These are phyloP conservation scores for Clitoria ternatea DNA, from an alignment of 306 rosid genomes.

Conservation along the genomic window DNA sequence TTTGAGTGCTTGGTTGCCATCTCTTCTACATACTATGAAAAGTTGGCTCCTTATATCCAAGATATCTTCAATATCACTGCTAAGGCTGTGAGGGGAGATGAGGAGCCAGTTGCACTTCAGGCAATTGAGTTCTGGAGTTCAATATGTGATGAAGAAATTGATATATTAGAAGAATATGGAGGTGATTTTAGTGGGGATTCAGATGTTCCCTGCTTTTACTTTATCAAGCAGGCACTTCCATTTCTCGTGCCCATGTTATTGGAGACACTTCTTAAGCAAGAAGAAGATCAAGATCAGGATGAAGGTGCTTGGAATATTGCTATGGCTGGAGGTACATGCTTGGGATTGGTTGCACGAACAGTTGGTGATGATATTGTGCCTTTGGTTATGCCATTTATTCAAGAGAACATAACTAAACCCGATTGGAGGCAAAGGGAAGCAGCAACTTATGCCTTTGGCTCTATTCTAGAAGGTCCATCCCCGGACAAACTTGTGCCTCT, in stretches of 20 bases:
- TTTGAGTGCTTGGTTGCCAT: conserved; percentile 90
- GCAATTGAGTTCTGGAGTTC: conserved; percentile 97
- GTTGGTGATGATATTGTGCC: conserved; percentile 92
- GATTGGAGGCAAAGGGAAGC: conserved; percentile 98
- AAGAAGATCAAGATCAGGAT: conserved; percentile 95
- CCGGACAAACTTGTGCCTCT: conserved; percentile 82
- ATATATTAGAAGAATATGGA: conserved; percentile 83
- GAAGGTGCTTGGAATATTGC: conserved; percentile 99
- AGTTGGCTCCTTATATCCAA: conserved; percentile 71
- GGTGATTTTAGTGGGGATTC: conserved; percentile 81
- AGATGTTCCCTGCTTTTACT: conserved; percentile 76
- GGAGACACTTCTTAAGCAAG: conserved; percentile 87
- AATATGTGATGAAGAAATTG: conserved; percentile 91
- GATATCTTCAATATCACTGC: conserved; percentile 83
- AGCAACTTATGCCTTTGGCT: conserved; percentile 95
- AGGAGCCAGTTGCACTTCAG: conserved; percentile 91
- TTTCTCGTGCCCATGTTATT: conserved; percentile 78
- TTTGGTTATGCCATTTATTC: conserved; percentile 88
- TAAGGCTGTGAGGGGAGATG: conserved; percentile 88
- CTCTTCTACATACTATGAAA: conserved; percentile 84
- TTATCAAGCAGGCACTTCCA: conserved; percentile 86
- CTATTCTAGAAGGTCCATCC: conserved; percentile 90
- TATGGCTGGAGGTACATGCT: conserved; percentile 98
- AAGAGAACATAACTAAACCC: conserved; percentile 80
- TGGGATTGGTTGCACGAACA: conserved; percentile 89